These are phyloP conservation scores for Dorcoceras hygrometricum DNA, from an alignment of 257 asterid species.

Conservation along the genomic window DNA sequence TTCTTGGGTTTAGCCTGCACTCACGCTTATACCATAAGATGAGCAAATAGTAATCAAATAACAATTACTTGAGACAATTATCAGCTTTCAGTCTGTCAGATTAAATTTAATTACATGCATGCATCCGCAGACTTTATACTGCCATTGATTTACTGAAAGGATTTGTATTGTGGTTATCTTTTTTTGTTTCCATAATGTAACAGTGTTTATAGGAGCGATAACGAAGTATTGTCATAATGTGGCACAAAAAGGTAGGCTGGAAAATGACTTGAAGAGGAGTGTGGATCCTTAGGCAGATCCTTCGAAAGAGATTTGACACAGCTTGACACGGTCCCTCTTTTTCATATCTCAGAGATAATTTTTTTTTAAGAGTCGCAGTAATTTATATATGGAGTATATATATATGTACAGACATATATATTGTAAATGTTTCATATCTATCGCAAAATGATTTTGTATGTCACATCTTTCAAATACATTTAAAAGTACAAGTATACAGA, in stretches of 20 bases:
- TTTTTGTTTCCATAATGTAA: conserved; percentile 23
- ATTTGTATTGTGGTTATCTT: conserved; percentile 21
- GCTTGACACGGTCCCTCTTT: conserved; percentile 35
- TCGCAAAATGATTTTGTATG: no score
- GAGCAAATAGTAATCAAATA: no score
- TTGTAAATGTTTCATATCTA: no score
- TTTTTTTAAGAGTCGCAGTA: no score
- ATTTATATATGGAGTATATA: no score
- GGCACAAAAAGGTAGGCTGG: conserved; percentile 52
- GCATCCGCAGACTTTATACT: not conserved
- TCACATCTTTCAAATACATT: no score
- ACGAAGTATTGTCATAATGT: conserved; percentile 51
- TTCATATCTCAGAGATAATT: conserved; percentile 26
- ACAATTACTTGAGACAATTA: no score
- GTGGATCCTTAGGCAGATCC: conserved; percentile 69
- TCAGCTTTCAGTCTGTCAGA: no score
- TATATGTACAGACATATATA: no score
- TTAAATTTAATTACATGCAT: not conserved
- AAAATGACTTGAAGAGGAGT: conserved; percentile 59
- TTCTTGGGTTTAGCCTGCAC: no score
- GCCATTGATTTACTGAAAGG: conserved; percentile 2
- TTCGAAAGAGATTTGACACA: conserved; percentile 60
- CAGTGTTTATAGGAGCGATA: conserved; percentile 33
- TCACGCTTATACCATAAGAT: no score
- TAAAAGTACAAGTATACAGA: no score